phyloP scores from a whole-genome alignment of 345 rosid species.

The Raphanus raphanistrum region DNA sequence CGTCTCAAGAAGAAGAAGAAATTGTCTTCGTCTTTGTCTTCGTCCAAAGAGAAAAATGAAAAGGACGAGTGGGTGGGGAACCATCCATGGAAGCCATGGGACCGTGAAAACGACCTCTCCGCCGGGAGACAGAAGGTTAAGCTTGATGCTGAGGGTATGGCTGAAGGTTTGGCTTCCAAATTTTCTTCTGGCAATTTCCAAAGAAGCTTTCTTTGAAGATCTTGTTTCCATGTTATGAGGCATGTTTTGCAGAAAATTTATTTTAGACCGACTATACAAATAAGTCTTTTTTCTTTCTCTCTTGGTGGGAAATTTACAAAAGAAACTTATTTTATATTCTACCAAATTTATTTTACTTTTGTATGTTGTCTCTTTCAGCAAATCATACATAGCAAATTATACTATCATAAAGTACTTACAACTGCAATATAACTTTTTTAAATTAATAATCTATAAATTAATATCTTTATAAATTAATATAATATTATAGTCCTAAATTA shows the following conservation, averaged over 20 bases:
- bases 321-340: neutral
- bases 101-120: slow-evolving; percentile 76
- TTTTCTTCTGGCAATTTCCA: slow-evolving; percentile 82
- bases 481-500: too few species aligned
- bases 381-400: neutral
- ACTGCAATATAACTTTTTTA: too few species aligned
- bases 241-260: neutral
- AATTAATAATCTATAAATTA: too few species aligned
- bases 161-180: slow-evolving; percentile 69
- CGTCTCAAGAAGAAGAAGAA: slow-evolving; percentile 61
- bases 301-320: neutral
- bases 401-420: too few species aligned
- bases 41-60: slow-evolving; percentile 40
- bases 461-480: too few species aligned
- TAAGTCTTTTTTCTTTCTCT: neutral
- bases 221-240: neutral
- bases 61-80: slow-evolving; percentile 83
- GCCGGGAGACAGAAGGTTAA: slow-evolving; percentile 77
- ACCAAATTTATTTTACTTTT: neutral
- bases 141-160: slow-evolving; percentile 65
- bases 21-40: slow-evolving; percentile 35
- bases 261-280: neutral
- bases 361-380: neutral
- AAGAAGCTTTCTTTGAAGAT: slow-evolving; percentile 67
- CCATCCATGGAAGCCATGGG: slow-evolving; percentile 99